Evolutionary conservation across 129 eudicot species (phyloP), one percentile per base, ranked within the genome.

Genomic region (Glebionis coronaria): DNA sequence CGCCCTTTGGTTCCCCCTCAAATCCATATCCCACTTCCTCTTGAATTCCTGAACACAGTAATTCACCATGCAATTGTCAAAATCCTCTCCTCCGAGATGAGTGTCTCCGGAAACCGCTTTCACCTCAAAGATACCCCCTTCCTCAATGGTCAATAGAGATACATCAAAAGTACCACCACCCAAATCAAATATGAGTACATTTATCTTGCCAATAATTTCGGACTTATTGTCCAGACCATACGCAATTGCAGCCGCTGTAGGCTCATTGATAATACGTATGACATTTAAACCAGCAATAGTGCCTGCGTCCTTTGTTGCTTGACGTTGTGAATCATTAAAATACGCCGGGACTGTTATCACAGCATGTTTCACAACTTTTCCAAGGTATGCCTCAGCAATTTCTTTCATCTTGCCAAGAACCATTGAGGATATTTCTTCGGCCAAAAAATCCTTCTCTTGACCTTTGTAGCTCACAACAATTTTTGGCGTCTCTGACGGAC

Each of bases 161-260:
- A 65, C 70, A 65, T 65, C 70, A 50, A 65, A 65, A 15, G 70
- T 65, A 10, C 76, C 76, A 70, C 66, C 70, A 28, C 70, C 70
- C 9, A 49, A 9, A 65, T 65, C 59, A 65, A 65, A 65, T 5
- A 68, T 18, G 10, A 68, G 73, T 42, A 35, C 59, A 28, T 49
- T 49, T 10, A 65, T 53, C 38, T 66, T 27, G 18, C 71, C 46
- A 44, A 0, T 16, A 53, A 62, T 62, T 10, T 31, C 72, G 11
- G 49, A 25, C 66, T 54, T 44, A 6, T 64, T 73, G 65, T 73
- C 64, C 1, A 73, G 23, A 29, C 71, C 70, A 65, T 73, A 73
- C 1, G 67, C 68, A 60, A 71, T 59, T 47, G 75, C 75, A 47
- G 75, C 68, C 31, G 68, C 68, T 2, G 60, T 71, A 28, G 75